A percentile compares a stretch with the other conserved stretches of the same genome.
Conservation (phyloP, 1,139 yeast genomes). For the Sugiyamaella novakii region DNA sequence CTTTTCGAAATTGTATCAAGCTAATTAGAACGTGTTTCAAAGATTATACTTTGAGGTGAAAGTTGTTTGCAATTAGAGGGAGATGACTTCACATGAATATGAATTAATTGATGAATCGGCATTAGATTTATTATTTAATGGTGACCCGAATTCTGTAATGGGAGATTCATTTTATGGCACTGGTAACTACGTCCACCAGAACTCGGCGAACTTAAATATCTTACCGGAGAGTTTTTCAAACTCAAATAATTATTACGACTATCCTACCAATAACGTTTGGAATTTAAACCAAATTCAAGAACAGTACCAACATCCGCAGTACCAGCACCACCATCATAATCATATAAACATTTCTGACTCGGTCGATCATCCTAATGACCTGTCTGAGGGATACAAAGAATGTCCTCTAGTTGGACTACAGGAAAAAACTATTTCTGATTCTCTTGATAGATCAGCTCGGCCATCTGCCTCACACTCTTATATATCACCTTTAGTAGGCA, state of each 20-base stretch:
- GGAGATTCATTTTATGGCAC: neutral
- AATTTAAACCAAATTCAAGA: neutral
- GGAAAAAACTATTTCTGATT: too few relatives aligned
- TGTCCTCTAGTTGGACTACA: too few relatives aligned
- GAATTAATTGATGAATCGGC: neutral
- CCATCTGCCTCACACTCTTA: too few relatives aligned
- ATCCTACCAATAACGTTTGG: conserved; percentile 7
- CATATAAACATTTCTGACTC: too few relatives aligned
- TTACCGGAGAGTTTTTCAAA: conserved; percentile 8
- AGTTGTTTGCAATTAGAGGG: neutral
- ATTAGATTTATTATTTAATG: neutral
- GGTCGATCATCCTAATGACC: too few relatives aligned
- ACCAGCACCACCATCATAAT: neutral
- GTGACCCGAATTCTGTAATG: conserved; percentile 2
- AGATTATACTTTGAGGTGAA: neutral
- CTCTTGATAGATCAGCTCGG: too few relatives aligned
- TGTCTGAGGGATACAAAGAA: too few relatives aligned
- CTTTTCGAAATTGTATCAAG: too few relatives aligned
- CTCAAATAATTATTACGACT: conserved; percentile 8
- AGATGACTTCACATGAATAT: neutral
- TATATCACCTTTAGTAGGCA: neutral
- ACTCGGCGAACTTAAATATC: conserved; percentile 1
- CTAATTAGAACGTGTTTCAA: too few relatives aligned
- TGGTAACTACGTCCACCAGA: conserved; percentile 1
- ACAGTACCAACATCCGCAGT: neutral